Evolutionary conservation across 2,329 filamentous ascomycete species (phyloP), one percentile per base, ranked within the genome.

Genomic region (Phyllosticta paracitricarpa): DNA sequence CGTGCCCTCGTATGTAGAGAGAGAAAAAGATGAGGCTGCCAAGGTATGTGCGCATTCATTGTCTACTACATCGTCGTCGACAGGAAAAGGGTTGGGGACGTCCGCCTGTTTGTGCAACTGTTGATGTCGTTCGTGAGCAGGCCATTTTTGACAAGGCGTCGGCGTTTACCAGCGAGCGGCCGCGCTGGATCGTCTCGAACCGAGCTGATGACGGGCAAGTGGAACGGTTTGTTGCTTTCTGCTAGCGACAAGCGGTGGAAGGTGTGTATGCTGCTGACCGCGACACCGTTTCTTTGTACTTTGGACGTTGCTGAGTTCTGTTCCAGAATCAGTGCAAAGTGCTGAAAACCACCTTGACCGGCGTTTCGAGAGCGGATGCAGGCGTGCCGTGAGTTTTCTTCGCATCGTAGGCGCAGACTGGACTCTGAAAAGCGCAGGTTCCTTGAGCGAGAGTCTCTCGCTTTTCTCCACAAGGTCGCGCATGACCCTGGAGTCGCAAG

Each of bases 1-100:
- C 9, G 28, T 6, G 19, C 19, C 19, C 3, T 30, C 28, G 28
- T 30, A 30, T 1, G 9, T 30, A 4, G 28, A 8, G 1, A 30
- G 28, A 8, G 19, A 22, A 22, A 22, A 22, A 22, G 54, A 60
- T 22, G 61, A 54, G 51, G 65, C 65, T 26, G 28, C 68, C 0
- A 64, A 63, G 40, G 26, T 69, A 24, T 14, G 53, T 55, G 54
- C 19, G 19, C 19, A 22, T 22, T 22, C 19, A 22, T 22, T 22
- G 1, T 22, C 19, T 22, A 22, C 19, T 22, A 22, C 10, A 28
- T 1, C 4, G 8, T n/a, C n/a, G 10, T 3, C 30, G 30, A n/a
- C 30, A 2, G 12, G 9, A 1, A 48, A 22, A 26, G 33, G 14
- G n/a, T 14, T 48, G 19, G 26, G 9, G 0, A 9, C 4, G 9